Conservation (phyloP, 768 basidiomycete species). For the Psilocybe tampanensis region DNA sequence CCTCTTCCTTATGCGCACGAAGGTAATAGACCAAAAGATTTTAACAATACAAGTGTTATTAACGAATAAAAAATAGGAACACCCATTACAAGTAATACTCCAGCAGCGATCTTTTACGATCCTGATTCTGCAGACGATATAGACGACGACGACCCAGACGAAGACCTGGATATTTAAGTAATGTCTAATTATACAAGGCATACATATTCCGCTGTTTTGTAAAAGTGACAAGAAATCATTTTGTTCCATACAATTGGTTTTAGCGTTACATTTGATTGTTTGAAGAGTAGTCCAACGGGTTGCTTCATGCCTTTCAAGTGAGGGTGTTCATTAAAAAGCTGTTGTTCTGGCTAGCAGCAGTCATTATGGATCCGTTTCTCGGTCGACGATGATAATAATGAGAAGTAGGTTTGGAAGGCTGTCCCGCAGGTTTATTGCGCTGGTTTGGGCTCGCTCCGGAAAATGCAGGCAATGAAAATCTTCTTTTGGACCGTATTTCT, state of each 20-base stretch:
- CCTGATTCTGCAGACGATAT: conserved; percentile 94
- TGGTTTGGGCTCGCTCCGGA: conserved; percentile 16
- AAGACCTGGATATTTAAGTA: conserved; percentile 80
- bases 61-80: conserved; percentile 32
- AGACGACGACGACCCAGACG: conserved; percentile 96
- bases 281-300: background rate
- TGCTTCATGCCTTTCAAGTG: background rate
- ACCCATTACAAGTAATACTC: conserved; percentile 23
- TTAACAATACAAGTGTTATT: background rate
- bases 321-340: background rate
- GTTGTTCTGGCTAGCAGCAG: conserved; percentile 4
- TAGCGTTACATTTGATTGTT: background rate
- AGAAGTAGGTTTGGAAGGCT: background rate
- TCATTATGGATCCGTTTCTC: conserved; percentile 2
- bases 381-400: conserved; percentile 2
- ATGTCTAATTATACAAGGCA: background rate
- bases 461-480: conserved; percentile 34
- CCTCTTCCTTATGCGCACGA: conserved; percentile 91
- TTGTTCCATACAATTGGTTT: background rate
- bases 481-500: conserved; percentile 39
- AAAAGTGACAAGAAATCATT: background rate
- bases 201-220: too few relatives aligned
- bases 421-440: conserved; percentile 7
- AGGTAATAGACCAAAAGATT: conserved; percentile 45
- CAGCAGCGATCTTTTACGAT: conserved; percentile 76